Conservation (phyloP, 116 monocot species). For the Phalaenopsis hybrid region DNA sequence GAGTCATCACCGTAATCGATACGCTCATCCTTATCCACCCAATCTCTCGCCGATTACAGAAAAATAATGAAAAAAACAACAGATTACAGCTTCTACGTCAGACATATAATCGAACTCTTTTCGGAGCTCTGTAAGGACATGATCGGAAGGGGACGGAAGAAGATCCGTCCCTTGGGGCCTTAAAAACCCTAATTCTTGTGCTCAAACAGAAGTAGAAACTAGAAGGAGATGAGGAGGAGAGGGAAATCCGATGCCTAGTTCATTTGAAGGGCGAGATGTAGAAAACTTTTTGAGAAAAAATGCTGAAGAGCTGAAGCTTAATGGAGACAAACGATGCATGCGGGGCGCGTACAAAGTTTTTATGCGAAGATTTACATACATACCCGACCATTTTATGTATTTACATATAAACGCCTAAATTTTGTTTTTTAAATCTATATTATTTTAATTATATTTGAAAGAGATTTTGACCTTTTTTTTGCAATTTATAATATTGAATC, state of each 20-base stretch:
- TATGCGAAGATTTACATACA: neutral
- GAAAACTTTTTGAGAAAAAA: neutral
- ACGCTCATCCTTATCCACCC: conserved; percentile 37
- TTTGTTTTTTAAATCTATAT: no score
- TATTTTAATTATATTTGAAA: no score
- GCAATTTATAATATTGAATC: no score
- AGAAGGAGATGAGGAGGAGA: neutral
- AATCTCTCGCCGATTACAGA: neutral
- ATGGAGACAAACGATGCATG: neutral
- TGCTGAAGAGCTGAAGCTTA: no score
- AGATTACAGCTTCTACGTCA: neutral
- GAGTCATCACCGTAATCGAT: conserved; percentile 82
- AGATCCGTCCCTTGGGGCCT: neutral
- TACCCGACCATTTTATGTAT: no score
- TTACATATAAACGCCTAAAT: no score
- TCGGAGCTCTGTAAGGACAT: neutral
- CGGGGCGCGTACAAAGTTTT: neutral
- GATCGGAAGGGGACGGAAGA: neutral
- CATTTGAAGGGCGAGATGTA: no score
- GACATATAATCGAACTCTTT: neutral
- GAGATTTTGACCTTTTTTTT: no score
- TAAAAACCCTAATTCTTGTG: neutral
- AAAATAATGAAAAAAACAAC: neutral
- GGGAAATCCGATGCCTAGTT: neutral
- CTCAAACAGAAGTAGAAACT: neutral